These are phyloP conservation scores for Stentor roeselii DNA, from an alignment of 73 alveolate species.

Conservation along the genomic window DNA sequence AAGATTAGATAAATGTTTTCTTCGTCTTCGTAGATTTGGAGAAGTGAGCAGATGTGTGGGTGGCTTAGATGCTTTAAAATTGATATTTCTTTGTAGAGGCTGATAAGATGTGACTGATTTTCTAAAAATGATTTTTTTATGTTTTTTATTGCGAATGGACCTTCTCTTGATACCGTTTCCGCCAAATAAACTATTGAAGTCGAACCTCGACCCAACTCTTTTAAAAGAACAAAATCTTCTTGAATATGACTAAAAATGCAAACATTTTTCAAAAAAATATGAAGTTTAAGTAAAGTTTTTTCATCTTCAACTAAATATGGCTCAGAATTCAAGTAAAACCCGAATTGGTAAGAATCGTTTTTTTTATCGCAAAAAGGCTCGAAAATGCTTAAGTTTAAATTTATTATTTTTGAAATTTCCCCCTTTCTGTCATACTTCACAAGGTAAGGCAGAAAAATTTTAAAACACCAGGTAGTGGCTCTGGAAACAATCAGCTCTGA, in stretches of 20 bases:
- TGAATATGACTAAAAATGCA: not conserved
- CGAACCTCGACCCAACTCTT: not conserved
- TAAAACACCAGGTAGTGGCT: no score
- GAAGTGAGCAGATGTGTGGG: conserved; percentile 72
- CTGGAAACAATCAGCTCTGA: no score
- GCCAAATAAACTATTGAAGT: conserved; percentile 20
- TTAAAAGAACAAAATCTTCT: not conserved
- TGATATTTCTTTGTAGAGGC: conserved; percentile 54
- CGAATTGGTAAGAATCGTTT: not conserved
- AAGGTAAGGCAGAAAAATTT: no score
- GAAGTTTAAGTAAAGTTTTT: not conserved
- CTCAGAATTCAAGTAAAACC: not conserved
- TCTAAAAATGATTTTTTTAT: not conserved
- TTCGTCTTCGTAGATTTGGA: conserved; percentile 71
- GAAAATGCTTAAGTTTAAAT: no score
- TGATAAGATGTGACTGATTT: not conserved
- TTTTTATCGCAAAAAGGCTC: not conserved
- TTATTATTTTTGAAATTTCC: no score
- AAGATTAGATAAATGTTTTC: conserved; percentile 59
- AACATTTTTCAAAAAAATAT: not conserved
- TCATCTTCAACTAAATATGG: conserved; percentile 1
- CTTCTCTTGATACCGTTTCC: not conserved
- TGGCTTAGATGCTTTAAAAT: conserved; percentile 85
- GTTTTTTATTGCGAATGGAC: not conserved
- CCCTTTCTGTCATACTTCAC: no score